Evolutionary conservation across 495 filamentous ascomycete species (phyloP), one percentile per base, ranked within the genome.

Genomic region (Neurospora sp.): DNA sequence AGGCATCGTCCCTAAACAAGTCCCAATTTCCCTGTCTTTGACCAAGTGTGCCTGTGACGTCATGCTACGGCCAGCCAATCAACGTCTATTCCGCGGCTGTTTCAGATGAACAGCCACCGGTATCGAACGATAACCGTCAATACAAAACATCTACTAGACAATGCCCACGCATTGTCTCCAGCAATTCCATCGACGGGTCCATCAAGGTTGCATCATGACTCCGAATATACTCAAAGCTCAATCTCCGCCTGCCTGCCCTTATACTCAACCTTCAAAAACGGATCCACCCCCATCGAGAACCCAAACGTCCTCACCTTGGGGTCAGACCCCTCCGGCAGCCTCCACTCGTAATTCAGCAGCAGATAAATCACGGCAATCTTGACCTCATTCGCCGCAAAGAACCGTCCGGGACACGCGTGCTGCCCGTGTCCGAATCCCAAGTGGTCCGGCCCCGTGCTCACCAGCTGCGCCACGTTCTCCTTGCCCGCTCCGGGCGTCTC

Each of bases 381-480:
- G 70, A 83, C 41, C 74, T 82, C 78, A 71, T 79, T 81, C 37
- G 77, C 76, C 8, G 83, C 83, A 59, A 85, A 83, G 76, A 85
- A 85, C 31, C 83, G 79, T 9, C 83, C 83, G 2, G 83, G 83
- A 38, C 84, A 85, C 2, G 79, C 78, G 42, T 84, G 82, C 27
- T 75, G 70, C 1, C 83, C 82, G 54, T 83, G 80, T 0, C 83
- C 82, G 69, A 84, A 85, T 0, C 70, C 81, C 27, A 83, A n/a
- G 42, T 84, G 81, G 11, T 81, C 72, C 27, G 76, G 70, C 23
- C 81, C 84, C 0, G 87, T 86, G 39, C 81, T 81, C 5, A 85
- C 85, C 38, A 87, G 74, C 71, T 88, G 86, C 46, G 81, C 81
- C 7, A 71, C 40, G 41, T 84, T 77, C 72, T 86, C 84, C 35